A percentile compares a stretch with the other conserved stretches of the same genome.
These are phyloP conservation scores for Epicoccum sorghinum DNA, from an alignment of 2,329 filamentous ascomycete genomes.

Conservation along the genomic window DNA sequence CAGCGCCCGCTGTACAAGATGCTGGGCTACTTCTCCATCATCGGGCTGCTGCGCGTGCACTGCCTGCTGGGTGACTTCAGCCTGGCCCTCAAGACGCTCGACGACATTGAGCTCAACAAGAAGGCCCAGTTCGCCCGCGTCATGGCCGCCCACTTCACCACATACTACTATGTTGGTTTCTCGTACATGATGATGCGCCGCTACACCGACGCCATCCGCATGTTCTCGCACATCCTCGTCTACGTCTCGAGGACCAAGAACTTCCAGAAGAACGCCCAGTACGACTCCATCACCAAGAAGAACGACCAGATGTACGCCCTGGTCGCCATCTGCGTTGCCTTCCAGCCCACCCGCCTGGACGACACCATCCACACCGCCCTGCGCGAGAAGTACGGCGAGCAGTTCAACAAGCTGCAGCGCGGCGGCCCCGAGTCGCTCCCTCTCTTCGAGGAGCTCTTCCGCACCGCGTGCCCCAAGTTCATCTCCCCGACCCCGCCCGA, in stretches of 20 bases:
- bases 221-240: conserved; percentile 99
- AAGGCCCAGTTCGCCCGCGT: conserved; percentile 99
- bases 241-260: conserved; percentile 99
- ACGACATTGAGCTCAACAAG: conserved; percentile 99
- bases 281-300: conserved; percentile 99
- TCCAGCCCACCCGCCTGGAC: conserved; percentile 95
- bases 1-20: conserved; percentile 94
- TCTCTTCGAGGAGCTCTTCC: conserved; percentile 98
- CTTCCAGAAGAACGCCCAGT: conserved; percentile 99
- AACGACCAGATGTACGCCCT: conserved; percentile 99
- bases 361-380: conserved; percentile 99
- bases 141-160: conserved; percentile 99
- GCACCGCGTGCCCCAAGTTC: conserved; percentile 97
- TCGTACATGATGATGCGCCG: conserved; percentile 99
- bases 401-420: conserved; percentile 94
- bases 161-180: conserved; percentile 99
- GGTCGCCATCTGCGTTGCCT: conserved; percentile 97
- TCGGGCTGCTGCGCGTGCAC: conserved; percentile 94
- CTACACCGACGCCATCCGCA: conserved; percentile 98
- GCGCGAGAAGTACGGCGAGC: conserved; percentile 98
- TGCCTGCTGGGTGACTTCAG: conserved; percentile 97
- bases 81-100: conserved; percentile 96
- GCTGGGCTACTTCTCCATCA: conserved; percentile 99
- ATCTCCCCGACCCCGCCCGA: conserved; percentile 96
- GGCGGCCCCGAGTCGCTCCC: conserved; percentile 94